Evolutionary conservation across 2,329 filamentous ascomycete species (phyloP).

Genomic region (Curvularia sp.): DNA sequence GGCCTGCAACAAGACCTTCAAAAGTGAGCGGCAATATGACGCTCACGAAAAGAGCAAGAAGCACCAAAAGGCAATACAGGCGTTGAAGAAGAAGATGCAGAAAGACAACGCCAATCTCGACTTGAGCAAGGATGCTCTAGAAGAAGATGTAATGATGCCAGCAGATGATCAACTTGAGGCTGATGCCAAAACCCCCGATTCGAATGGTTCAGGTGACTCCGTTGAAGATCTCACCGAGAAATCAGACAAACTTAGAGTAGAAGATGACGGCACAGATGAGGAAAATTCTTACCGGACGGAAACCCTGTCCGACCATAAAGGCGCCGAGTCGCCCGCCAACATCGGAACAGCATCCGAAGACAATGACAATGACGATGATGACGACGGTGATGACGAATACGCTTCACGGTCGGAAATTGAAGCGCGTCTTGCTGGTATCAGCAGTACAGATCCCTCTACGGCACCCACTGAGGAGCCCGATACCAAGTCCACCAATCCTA

Average conservation of each 20-base stretch:
- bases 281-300: slow-evolving; percentile 18
- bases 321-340: background rate
- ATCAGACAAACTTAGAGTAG: slow-evolving; percentile 23
- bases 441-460: slow-evolving; percentile 16
- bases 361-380: slow-evolving; percentile 29
- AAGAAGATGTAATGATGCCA: slow-evolving; percentile 45
- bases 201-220: slow-evolving; percentile 51
- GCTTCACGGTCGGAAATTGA: slow-evolving; percentile 48
- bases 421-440: slow-evolving; percentile 39
- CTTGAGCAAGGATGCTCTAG: slow-evolving; percentile 49
- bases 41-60: slow-evolving; percentile 97
- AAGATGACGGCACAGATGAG: slow-evolving; percentile 20
- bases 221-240: slow-evolving; percentile 29
- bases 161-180: slow-evolving; percentile 42
- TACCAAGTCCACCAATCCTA: slow-evolving; percentile 10
- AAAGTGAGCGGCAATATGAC: slow-evolving; percentile 91
- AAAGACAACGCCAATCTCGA: slow-evolving; percentile 73
- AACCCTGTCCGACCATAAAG: background rate
- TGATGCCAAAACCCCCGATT: slow-evolving; percentile 15
- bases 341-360: slow-evolving; percentile 11
- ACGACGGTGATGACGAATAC: slow-evolving; percentile 44
- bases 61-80: slow-evolving; percentile 83
- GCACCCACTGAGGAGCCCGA: slow-evolving; percentile 12
- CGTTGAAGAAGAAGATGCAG: slow-evolving; percentile 81
- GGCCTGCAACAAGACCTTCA: slow-evolving; percentile 72